Percentiles rank a stretch among this genome's conserved stretches.
Conservation (phyloP, 2,329 filamentous ascomycete species). For the Rhinocladiella mackenziei region DNA sequence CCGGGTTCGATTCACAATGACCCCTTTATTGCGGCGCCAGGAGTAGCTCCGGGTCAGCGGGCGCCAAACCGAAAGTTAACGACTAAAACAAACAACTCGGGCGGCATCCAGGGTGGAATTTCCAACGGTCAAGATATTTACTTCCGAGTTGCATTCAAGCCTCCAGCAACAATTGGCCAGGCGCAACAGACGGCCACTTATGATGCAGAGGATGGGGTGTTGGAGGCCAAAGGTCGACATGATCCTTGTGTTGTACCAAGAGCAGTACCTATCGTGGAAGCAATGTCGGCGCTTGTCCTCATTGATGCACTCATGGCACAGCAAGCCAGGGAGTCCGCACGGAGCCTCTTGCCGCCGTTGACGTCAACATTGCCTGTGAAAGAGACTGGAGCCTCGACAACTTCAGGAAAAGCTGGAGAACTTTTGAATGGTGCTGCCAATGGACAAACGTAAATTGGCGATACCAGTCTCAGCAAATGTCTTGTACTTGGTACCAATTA, state of each 20-base stretch:
- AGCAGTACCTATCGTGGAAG: slow-evolving; percentile 69
- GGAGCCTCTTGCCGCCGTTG: slow-evolving; percentile 23
- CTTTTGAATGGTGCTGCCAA: slow-evolving; percentile 16
- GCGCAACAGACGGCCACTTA: slow-evolving; percentile 81
- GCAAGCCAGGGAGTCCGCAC: slow-evolving; percentile 57
- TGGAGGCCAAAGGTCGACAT: slow-evolving; percentile 90
- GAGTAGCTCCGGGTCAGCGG: slow-evolving; percentile 36
- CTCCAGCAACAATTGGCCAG: slow-evolving; percentile 86
- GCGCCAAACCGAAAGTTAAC: slow-evolving; percentile 59
- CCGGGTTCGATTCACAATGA: slow-evolving; percentile 92
- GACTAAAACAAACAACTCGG: slow-evolving; percentile 91
- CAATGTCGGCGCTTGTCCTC: slow-evolving; percentile 82
- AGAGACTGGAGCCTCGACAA: slow-evolving; percentile 24
- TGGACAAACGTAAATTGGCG: neutral
- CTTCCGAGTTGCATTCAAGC: slow-evolving; percentile 94
- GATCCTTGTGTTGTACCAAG: slow-evolving; percentile 89
- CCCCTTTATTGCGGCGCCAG: slow-evolving; percentile 64
- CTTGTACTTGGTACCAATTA: slow-evolving; percentile 1
- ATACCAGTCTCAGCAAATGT: no score
- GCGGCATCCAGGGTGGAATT: slow-evolving; percentile 93
- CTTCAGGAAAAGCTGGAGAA: slow-evolving; percentile 15
- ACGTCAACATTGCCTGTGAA: slow-evolving; percentile 22
- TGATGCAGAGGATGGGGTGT: slow-evolving; percentile 67
- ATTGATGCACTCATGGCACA: slow-evolving; percentile 86
- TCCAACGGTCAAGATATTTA: slow-evolving; percentile 90